Evolutionary conservation across 495 filamentous ascomycete species (phyloP).

Genomic region (Hypomontagnella monticulosa): DNA sequence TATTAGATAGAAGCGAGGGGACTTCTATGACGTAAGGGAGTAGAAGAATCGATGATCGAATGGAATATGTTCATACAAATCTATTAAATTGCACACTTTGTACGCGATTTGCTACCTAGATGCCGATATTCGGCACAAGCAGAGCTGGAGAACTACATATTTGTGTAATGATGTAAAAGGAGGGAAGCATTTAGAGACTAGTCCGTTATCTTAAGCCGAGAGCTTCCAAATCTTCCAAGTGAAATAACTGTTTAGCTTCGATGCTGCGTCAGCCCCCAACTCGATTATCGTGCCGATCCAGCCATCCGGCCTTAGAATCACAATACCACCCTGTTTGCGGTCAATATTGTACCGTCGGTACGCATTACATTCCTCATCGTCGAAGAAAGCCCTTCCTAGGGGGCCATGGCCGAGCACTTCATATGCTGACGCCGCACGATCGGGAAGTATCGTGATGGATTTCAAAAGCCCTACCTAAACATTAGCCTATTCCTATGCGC

Average conservation of each 20-base stretch:
- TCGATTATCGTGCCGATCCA: conserved; percentile 52
- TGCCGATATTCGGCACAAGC: too few relatives aligned
- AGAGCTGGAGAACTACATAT: too few relatives aligned
- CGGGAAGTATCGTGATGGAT: conserved; percentile 51
- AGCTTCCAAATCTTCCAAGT: background rate
- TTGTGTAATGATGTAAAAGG: too few relatives aligned
- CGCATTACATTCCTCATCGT: conserved; percentile 40
- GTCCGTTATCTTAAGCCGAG: background rate
- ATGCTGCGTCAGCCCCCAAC: conserved; percentile 25
- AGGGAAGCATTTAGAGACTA: background rate
- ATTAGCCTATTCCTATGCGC: background rate
- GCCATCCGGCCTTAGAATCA: conserved; percentile 57
- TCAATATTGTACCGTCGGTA: conserved; percentile 52
- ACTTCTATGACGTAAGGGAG: too few relatives aligned
- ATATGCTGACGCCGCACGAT: conserved; percentile 48
- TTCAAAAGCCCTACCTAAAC: conserved; percentile 29
- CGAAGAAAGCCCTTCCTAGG: conserved; percentile 52
- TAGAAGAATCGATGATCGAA: too few relatives aligned
- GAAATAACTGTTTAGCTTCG: conserved; percentile 52
- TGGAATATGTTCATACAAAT: too few relatives aligned
- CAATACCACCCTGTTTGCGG: conserved; percentile 44
- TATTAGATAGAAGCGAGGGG: too few relatives aligned
- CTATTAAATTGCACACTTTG: too few relatives aligned
- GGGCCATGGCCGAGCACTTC: conserved; percentile 50
- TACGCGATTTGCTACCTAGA: too few relatives aligned